Evolutionary conservation across 495 filamentous ascomycete genomes (phyloP).

Genomic region (Gamarada debralockiae): DNA sequence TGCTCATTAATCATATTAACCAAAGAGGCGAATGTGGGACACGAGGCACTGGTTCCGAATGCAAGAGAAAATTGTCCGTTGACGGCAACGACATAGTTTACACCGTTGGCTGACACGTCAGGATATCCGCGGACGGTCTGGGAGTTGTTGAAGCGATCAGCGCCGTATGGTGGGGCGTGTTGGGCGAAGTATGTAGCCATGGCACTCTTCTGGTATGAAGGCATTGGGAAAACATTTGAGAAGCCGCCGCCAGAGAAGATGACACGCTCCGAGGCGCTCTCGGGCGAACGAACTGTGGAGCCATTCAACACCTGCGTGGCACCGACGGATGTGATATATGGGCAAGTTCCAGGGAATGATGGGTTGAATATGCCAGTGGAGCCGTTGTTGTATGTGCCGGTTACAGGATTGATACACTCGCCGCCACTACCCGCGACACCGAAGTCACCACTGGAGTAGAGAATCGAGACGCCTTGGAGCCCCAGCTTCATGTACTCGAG

Average conservation of each 20-base stretch:
- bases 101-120: slow-evolving; percentile 60
- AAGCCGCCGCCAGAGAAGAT: slow-evolving; percentile 62
- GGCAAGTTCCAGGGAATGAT: slow-evolving; percentile 22
- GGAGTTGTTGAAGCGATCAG: slow-evolving; percentile 43
- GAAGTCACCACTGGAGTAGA: slow-evolving; percentile 55
- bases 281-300: slow-evolving; percentile 25
- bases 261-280: slow-evolving; percentile 23
- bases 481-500: slow-evolving; percentile 38
- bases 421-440: slow-evolving; percentile 58
- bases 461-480: slow-evolving; percentile 39
- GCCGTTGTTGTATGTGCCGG: slow-evolving; percentile 18
- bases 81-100: slow-evolving; percentile 49
- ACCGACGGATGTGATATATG: slow-evolving; percentile 41
- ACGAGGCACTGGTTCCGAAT: slow-evolving; percentile 46
- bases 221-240: slow-evolving; percentile 60
- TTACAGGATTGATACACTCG: slow-evolving; percentile 41
- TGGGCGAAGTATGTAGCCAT: slow-evolving; percentile 48
- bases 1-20: slow-evolving; percentile 62
- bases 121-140: slow-evolving; percentile 55
- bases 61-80: slow-evolving; percentile 38
- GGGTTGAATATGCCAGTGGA: slow-evolving; percentile 14
- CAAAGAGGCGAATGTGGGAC: slow-evolving; percentile 38
- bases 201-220: slow-evolving; percentile 51
- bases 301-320: slow-evolving; percentile 32
- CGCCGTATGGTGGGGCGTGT: slow-evolving; percentile 31